A percentile compares a stretch with the other conserved stretches of the same genome.
phyloP scores from a whole-genome alignment of 2,329 filamentous ascomycete species.

The Penicillium nordicum region DNA sequence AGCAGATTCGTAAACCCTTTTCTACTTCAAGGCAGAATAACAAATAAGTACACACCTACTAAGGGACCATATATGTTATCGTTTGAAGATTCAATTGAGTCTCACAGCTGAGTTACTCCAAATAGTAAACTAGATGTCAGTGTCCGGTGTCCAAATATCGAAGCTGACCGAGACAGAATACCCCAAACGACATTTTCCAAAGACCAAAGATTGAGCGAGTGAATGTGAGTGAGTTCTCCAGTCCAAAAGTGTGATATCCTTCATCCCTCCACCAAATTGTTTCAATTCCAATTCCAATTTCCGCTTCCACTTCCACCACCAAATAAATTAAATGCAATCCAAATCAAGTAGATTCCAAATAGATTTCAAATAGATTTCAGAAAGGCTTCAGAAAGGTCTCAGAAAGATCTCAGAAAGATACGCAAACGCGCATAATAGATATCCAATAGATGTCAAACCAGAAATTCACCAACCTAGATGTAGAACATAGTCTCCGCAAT shows the following conservation, averaged over 20 bases:
- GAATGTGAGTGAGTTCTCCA: background rate
- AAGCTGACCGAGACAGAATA: background rate
- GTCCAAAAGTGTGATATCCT: background rate
- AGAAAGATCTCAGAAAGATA: background rate
- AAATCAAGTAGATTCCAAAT: background rate
- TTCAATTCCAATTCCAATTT: background rate
- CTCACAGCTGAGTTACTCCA: background rate
- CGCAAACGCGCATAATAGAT: background rate
- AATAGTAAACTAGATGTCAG: background rate
- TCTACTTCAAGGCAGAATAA: background rate
- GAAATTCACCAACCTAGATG: constrained; percentile 21
- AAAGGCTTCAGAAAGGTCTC: background rate
- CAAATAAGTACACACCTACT: background rate
- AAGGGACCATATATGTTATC: background rate
- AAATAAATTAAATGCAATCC: background rate
- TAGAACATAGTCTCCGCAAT: constrained; percentile 41
- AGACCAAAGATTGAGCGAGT: background rate
- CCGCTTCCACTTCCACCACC: background rate
- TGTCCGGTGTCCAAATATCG: background rate
- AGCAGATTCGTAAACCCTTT: background rate
- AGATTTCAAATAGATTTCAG: background rate
- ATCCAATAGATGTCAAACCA: background rate
- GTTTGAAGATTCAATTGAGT: background rate
- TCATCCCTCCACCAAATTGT: background rate
- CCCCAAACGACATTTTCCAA: background rate